phyloP scores from a whole-genome alignment of 345 rosid genomes.

The Mangifera indica region DNA sequence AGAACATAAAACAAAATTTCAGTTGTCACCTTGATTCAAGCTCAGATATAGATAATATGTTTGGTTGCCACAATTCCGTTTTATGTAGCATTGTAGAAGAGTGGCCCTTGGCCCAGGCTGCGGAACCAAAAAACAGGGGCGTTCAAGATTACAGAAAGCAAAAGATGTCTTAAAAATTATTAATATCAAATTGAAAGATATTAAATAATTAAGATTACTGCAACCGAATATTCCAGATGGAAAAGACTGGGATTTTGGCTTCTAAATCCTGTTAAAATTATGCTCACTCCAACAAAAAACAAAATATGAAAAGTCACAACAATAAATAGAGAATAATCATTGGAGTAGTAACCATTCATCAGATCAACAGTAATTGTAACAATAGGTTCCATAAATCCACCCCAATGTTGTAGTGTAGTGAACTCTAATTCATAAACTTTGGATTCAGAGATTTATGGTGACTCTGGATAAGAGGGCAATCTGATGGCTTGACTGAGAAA shows the following conservation, averaged over 20 bases:
- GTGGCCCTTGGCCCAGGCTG: slow-evolving; percentile 93
- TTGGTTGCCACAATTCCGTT: slow-evolving; percentile 67
- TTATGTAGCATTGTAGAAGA: slow-evolving; percentile 81
- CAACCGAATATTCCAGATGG: background rate
- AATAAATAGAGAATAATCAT: background rate
- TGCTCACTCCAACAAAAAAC: background rate
- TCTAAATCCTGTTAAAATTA: background rate
- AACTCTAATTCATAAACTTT: too few relatives aligned
- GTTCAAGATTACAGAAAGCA: background rate
- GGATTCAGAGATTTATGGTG: background rate
- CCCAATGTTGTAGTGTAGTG: too few relatives aligned
- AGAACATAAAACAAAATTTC: background rate
- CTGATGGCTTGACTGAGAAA: background rate
- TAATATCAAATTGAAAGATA: background rate
- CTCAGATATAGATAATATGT: slow-evolving; percentile 80
- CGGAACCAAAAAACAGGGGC: slow-evolving; percentile 18
- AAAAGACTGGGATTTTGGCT: background rate
- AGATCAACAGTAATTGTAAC: background rate
- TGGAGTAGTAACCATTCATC: background rate
- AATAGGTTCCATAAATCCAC: background rate
- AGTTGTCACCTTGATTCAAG: slow-evolving; percentile 61
- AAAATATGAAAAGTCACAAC: background rate
- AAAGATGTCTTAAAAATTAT: background rate
- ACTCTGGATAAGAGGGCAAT: background rate
- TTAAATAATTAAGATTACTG: background rate